Percentiles rank a stretch among this genome's conserved stretches.
Evolutionary conservation across 2,329 filamentous ascomycete genomes (phyloP).

Genomic region (Fusarium veterinarium): DNA sequence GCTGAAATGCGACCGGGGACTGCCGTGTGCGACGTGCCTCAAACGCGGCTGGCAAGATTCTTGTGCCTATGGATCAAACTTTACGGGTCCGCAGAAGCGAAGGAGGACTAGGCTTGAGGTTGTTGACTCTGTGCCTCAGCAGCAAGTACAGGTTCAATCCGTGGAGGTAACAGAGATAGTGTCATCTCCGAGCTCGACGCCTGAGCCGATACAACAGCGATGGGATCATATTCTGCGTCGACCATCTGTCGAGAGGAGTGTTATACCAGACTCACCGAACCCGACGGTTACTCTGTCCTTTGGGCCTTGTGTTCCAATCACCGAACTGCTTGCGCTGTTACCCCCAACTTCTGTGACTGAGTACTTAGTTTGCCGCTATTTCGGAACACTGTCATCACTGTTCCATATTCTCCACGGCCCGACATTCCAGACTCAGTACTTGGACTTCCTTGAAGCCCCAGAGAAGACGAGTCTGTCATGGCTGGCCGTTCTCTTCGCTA

Average conservation of each 20-base stretch:
- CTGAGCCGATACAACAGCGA: constrained; percentile 13
- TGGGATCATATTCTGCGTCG: constrained; percentile 8
- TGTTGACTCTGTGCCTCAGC: not conserved
- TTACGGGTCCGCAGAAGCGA: not conserved
- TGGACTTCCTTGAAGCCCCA: rapidly evolving
- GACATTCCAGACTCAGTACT: not conserved
- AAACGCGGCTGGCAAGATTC: constrained; percentile 16
- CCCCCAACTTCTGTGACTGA: not conserved
- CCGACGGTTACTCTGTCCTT: not conserved
- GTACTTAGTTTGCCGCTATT: constrained; percentile 1
- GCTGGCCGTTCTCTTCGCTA: not conserved
- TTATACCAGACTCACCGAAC: not conserved
- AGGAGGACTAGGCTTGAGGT: rapidly evolving
- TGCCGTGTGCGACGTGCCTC: constrained; percentile 11
- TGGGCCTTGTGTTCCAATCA: not conserved
- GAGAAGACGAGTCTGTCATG: not conserved
- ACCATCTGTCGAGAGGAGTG: not conserved
- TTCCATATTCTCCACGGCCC: constrained; percentile 14
- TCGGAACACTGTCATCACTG: not conserved
- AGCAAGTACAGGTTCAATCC: not conserved
- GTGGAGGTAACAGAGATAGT: not conserved
- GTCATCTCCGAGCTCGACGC: not conserved
- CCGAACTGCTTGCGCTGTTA: not conserved
- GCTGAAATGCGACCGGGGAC: constrained; percentile 21
- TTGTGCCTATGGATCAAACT: constrained; percentile 9